Percentiles rank a stretch among this genome's conserved stretches.
Conservation (phyloP, 2,329 filamentous ascomycete species). For the Rhinocladiella mackenziei region DNA sequence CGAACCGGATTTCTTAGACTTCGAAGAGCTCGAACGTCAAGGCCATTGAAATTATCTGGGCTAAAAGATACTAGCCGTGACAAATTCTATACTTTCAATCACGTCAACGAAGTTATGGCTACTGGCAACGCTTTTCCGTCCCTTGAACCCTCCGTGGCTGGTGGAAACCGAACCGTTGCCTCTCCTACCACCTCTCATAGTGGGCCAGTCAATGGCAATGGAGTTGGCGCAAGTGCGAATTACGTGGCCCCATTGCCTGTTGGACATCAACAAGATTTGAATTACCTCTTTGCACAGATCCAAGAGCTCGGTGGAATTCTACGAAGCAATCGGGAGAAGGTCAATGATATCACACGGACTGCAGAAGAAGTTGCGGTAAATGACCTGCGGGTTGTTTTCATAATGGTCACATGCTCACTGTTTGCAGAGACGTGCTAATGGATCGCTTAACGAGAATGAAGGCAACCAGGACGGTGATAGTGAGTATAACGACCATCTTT, state of each 20-base stretch:
- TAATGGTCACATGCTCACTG: constrained; percentile 1
- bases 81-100: no score
- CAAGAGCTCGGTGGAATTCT: constrained; percentile 48
- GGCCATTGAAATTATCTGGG: no score
- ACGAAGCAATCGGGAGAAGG: constrained; percentile 48
- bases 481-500: constrained; percentile 8
- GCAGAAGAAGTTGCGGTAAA: constrained; percentile 49
- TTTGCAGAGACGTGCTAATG: constrained; percentile 41
- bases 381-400: constrained; percentile 6
- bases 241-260: constrained; percentile 34
- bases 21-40: no score
- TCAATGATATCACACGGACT: constrained; percentile 46
- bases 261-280: constrained; percentile 51
- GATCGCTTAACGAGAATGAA: constrained; percentile 31
- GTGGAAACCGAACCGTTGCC: constrained; percentile 10
- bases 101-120: no score
- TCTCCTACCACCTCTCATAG: constrained; percentile 20
- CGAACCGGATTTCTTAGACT: no score
- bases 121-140: constrained; percentile 24
- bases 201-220: constrained; percentile 25
- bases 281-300: constrained; percentile 49
- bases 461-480: constrained; percentile 21
- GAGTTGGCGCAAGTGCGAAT: constrained; percentile 19
- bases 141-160: constrained; percentile 22
- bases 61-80: no score